These are phyloP conservation scores for Pharus latifolius DNA, from an alignment of 176 grass and related monocot species.

Conservation along the genomic window DNA sequence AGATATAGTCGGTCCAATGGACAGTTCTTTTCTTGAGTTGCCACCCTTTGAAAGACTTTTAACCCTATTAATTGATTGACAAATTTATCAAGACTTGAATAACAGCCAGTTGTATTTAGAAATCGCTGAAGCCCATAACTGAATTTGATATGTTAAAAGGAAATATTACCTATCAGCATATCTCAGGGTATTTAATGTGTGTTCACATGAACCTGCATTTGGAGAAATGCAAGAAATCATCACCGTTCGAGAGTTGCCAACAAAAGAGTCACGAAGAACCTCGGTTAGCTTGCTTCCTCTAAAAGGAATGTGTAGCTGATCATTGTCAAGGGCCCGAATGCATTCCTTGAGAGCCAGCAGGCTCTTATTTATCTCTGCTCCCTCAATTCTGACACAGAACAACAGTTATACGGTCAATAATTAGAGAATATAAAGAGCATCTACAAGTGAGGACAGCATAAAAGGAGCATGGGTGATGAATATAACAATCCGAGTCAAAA, in stretches of 20 bases:
- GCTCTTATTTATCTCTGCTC: conserved; percentile 99
- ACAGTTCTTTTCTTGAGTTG: conserved; percentile 78
- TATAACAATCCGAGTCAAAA: background rate
- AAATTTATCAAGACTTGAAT: conserved; percentile 3
- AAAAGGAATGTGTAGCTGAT: conserved; percentile 98
- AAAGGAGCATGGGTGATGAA: background rate
- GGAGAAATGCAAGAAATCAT: conserved; percentile 99
- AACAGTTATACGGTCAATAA: background rate
- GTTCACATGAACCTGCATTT: conserved; percentile 95
- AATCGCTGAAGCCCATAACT: background rate
- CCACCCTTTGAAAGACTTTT: conserved; percentile 96
- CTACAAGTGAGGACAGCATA: background rate
- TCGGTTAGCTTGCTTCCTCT: conserved; percentile 99
- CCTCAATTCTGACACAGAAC: conserved; percentile 72
- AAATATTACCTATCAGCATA: conserved; percentile 79
- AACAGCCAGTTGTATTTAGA: background rate
- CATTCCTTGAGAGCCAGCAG: conserved; percentile 95
- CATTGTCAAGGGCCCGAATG: conserved; percentile 95
- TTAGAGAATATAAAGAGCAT: conserved; percentile 6
- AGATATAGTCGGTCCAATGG: conserved; percentile 27
- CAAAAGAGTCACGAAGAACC: conserved; percentile 97
- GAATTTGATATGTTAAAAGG: background rate
- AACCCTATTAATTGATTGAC: conserved; percentile 54
- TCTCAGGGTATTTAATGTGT: conserved; percentile 96
- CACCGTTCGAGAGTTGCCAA: conserved; percentile 91